Evolutionary conservation across 805 yeast genomes (phyloP).

Genomic region (Candida ascalaphidarum): DNA sequence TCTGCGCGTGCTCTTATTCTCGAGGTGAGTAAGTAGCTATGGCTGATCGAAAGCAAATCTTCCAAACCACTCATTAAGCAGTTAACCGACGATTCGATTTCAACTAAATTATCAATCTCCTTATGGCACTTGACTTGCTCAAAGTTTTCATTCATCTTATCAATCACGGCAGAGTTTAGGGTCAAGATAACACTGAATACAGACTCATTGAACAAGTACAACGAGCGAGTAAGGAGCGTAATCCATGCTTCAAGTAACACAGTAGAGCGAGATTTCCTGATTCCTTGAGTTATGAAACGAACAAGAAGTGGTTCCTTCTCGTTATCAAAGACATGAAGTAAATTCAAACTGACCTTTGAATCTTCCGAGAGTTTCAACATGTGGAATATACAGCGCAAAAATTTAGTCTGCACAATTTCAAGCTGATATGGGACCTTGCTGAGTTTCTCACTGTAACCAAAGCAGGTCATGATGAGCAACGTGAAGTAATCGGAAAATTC

Average conservation of each 20-base stretch:
- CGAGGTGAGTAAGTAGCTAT: conserved; percentile 40
- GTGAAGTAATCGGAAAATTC: conserved; percentile 40
- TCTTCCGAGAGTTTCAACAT: conserved; percentile 22
- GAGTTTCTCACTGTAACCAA: conserved; percentile 10
- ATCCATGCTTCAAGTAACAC: conserved; percentile 40
- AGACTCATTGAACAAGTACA: conserved; percentile 41
- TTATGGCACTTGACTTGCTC: conserved; percentile 10
- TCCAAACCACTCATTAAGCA: conserved; percentile 55
- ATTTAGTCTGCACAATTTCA: conserved; percentile 20
- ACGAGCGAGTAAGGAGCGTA: conserved; percentile 40
- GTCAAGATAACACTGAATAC: conserved; percentile 50
- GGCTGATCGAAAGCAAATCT: conserved; percentile 51
- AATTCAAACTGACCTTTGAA: conserved; percentile 15
- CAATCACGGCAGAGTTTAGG: conserved; percentile 42
- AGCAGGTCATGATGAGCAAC: conserved; percentile 27
- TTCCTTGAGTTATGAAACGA: conserved; percentile 41
- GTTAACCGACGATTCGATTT: conserved; percentile 36
- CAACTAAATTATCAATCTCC: conserved; percentile 8
- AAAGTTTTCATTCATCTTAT: conserved; percentile 28
- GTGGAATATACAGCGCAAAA: conserved; percentile 18
- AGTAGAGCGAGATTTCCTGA: conserved; percentile 36
- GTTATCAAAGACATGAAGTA: conserved; percentile 21
- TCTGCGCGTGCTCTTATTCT: conserved; percentile 11
- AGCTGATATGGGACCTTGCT: conserved; percentile 7
- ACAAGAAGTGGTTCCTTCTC: conserved; percentile 24